Base-by-base conservation (phyloP, 192 early-diverging fungal genomes). In the Backusella westeae region DNA sequence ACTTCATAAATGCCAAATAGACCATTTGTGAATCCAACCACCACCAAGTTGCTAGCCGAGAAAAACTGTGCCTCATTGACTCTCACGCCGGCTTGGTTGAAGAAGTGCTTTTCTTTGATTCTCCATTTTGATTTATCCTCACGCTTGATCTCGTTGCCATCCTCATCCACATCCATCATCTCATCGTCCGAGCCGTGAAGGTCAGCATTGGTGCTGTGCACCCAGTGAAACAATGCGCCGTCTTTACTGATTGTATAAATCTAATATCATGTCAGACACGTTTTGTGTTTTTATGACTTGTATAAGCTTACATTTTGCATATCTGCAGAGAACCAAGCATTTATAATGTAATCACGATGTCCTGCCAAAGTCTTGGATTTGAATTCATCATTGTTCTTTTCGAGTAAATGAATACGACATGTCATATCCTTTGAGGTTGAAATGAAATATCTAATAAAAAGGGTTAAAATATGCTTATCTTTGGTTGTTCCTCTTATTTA, bases 1-100 rank as follows among this genome's bases (percentile, higher is more conserved):
- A 99, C 86, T 83, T 99, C 97, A 94, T 97, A 99, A 53, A 99
- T 93, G 1, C 97, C 98, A 90, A 99, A 99, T 38, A 97, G 89
- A 35, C 98, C 98, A 44, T 92, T 93, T 66, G 89, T 87, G 78
- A 99, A 97, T 7, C 97, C 98, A 63, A 96, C 93, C 1, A 97
- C 93, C 56, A 98, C 74, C 67, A 98, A 85, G 21, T 89, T 87
- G 8, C 91, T 89, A 0, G 81, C 71, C 7, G 87, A 76, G 76
- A 95, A 95, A 81, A 93, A 99, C 59, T 92, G 87, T 19, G 91
- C 93, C 71, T 89, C 92, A 46, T 89, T 87, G 7, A 98, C 94
- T 68, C 91, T 93, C 6, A 92, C 93, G 63, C 89, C 85, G n/a
- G 89, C 81, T 83, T 94, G 89, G 75, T 87, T 89, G 74, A 99